Conservation (phyloP, 306 rosid genomes). For the Cucumis cinereus region DNA sequence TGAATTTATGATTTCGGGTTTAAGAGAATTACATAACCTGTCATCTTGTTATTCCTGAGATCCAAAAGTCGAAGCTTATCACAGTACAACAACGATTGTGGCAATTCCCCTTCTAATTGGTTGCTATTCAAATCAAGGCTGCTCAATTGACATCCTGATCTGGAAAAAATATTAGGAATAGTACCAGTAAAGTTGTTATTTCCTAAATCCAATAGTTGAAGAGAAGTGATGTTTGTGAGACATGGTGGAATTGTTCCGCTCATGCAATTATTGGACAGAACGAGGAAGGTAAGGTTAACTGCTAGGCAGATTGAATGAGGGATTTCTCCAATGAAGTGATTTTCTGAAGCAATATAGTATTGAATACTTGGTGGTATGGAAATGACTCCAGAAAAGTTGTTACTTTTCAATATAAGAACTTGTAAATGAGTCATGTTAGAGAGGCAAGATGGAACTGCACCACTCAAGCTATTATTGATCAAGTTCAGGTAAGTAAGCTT, state of each 20-base stretch:
- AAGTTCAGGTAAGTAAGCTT: not conserved
- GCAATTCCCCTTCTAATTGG: not conserved
- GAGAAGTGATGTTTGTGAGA: not conserved
- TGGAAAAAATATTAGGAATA: not conserved
- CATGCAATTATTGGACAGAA: not conserved
- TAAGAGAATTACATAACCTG: not conserved
- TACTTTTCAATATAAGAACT: slow-evolving; percentile 11
- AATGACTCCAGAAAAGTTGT: slow-evolving; percentile 20
- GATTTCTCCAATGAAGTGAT: slow-evolving; percentile 12
- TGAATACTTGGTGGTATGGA: not conserved
- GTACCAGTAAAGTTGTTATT: not conserved
- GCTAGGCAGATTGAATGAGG: not conserved
- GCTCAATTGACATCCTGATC: not conserved
- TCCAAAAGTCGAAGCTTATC: not conserved
- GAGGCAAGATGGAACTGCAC: slow-evolving; percentile 16
- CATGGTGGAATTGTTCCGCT: not conserved
- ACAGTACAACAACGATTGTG: not conserved
- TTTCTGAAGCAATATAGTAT: slow-evolving; percentile 11
- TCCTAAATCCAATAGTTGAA: not conserved
- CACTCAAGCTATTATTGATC: slow-evolving; percentile 8
- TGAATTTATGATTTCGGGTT: no score
- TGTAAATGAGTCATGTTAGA: not conserved
- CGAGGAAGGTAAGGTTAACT: not conserved
- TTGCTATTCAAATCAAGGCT: not conserved
- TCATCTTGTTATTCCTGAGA: not conserved